A percentile compares a stretch with the other conserved stretches of the same genome.
phyloP scores from a whole-genome alignment of 148 eudicot species.

The Rheum nobile region DNA sequence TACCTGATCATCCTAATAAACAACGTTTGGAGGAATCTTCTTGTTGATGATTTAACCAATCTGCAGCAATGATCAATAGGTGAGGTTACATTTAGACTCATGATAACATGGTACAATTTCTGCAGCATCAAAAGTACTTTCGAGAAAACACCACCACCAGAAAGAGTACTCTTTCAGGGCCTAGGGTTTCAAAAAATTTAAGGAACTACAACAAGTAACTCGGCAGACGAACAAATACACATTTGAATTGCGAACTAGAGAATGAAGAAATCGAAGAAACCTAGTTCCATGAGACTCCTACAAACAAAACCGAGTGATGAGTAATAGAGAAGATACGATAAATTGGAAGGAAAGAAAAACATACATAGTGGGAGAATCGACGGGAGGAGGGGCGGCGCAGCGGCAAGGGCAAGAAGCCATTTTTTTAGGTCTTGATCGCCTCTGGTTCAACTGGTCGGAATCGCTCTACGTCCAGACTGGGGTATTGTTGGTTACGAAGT shows the following conservation, averaged over 20 bases:
- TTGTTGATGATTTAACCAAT: constrained; percentile 87
- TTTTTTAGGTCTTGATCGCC: no score
- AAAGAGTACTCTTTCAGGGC: background rate
- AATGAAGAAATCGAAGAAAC: background rate
- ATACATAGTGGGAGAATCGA: constrained; percentile 80
- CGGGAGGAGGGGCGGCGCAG: constrained; percentile 25
- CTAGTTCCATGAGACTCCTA: background rate
- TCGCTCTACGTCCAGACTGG: no score
- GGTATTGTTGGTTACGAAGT: no score
- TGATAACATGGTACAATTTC: background rate
- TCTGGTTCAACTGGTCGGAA: no score
- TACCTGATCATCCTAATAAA: constrained; percentile 76
- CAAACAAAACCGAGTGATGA: background rate
- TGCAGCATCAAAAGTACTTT: background rate
- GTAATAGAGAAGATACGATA: background rate
- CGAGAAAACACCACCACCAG: background rate
- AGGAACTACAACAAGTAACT: background rate
- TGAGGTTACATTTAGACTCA: background rate
- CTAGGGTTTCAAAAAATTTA: background rate
- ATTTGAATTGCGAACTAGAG: background rate
- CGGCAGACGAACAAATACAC: background rate
- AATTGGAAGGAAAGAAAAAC: background rate
- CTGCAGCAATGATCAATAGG: constrained; percentile 26
- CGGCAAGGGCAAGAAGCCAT: constrained; percentile 83
- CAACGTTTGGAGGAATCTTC: constrained; percentile 75